These are phyloP conservation scores for Pyrenophora graminea DNA, from an alignment of 2,329 filamentous ascomycete species.

Conservation along the genomic window DNA sequence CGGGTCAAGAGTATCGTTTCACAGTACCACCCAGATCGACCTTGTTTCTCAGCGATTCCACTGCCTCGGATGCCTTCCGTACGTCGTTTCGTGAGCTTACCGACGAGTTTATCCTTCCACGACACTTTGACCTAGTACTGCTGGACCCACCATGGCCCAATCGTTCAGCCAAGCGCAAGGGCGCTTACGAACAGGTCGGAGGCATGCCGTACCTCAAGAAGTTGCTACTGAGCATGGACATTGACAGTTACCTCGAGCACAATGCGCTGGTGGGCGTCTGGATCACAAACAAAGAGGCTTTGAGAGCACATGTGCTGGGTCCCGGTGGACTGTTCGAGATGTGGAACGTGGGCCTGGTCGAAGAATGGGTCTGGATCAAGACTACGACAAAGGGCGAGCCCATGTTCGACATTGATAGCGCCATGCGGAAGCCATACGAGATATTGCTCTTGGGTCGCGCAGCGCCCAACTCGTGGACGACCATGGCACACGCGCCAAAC, in stretches of 20 bases:
- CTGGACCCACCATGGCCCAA: slow-evolving; percentile 85
- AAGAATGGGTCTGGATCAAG: slow-evolving; percentile 83
- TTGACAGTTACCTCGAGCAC: slow-evolving; percentile 50
- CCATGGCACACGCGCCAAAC: slow-evolving; percentile 26
- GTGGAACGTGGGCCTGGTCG: slow-evolving; percentile 68
- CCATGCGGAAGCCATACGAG: slow-evolving; percentile 78
- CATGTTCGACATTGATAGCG: slow-evolving; percentile 62
- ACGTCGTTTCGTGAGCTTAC: slow-evolving; percentile 43
- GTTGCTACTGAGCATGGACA: slow-evolving; percentile 49
- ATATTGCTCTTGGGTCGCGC: slow-evolving; percentile 65
- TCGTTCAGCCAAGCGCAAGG: slow-evolving; percentile 68
- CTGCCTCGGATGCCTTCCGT: slow-evolving; percentile 43
- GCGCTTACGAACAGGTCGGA: slow-evolving; percentile 52
- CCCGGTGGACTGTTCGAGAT: slow-evolving; percentile 64
- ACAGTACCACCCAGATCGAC: slow-evolving; percentile 56
- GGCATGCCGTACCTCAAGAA: slow-evolving; percentile 54
- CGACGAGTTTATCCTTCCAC: slow-evolving; percentile 48
- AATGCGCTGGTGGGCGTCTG: slow-evolving; percentile 67
- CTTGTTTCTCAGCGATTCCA: slow-evolving; percentile 56
- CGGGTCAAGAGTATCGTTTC: slow-evolving; percentile 38
- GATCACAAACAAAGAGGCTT: slow-evolving; percentile 72
- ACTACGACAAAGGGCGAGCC: slow-evolving; percentile 68
- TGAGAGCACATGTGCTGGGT: slow-evolving; percentile 60
- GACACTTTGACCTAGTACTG: slow-evolving; percentile 68
- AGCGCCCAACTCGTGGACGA: slow-evolving; percentile 30